phyloP scores from a whole-genome alignment of 768 basidiomycete species.

The Termitomyces bulborhizus region DNA sequence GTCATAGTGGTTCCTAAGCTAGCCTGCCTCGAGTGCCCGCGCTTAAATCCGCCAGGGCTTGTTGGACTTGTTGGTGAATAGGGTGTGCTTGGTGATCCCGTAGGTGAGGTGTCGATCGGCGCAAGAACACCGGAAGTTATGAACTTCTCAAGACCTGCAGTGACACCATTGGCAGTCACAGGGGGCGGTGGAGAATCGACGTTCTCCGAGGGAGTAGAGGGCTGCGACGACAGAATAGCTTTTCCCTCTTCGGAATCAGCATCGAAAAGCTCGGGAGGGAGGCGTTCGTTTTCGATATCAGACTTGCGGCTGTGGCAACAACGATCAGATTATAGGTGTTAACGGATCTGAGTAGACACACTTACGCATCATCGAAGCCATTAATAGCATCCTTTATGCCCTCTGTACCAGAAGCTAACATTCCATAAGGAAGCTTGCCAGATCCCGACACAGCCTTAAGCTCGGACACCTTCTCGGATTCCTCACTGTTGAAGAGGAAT shows the following conservation, averaged over 20 bases:
- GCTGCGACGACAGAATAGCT: constrained; percentile 47
- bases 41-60: constrained; percentile 45
- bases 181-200: constrained; percentile 33
- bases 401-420: constrained; percentile 82
- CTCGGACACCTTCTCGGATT: constrained; percentile 96
- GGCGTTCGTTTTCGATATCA: constrained; percentile 97
- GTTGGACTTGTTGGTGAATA: constrained; percentile 34
- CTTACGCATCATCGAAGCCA: constrained; percentile 94
- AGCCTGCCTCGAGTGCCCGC: constrained; percentile 69
- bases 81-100: constrained; percentile 18
- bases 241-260: constrained; percentile 66
- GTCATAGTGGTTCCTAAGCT: constrained; percentile 95
- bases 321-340: neutral
- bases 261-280: constrained; percentile 95
- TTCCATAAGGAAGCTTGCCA: constrained; percentile 71
- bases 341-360: constrained; percentile 17
- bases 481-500: constrained; percentile 58
- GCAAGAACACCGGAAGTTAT: constrained; percentile 24
- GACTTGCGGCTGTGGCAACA: constrained; percentile 69
- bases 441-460: constrained; percentile 87
- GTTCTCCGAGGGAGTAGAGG: constrained; percentile 51
- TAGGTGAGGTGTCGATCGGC: constrained; percentile 24
- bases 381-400: constrained; percentile 93
- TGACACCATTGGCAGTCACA: constrained; percentile 39
- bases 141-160: constrained; percentile 35